phyloP scores from a whole-genome alignment of 805 yeast species.

The Ogataea paradorogensis region DNA sequence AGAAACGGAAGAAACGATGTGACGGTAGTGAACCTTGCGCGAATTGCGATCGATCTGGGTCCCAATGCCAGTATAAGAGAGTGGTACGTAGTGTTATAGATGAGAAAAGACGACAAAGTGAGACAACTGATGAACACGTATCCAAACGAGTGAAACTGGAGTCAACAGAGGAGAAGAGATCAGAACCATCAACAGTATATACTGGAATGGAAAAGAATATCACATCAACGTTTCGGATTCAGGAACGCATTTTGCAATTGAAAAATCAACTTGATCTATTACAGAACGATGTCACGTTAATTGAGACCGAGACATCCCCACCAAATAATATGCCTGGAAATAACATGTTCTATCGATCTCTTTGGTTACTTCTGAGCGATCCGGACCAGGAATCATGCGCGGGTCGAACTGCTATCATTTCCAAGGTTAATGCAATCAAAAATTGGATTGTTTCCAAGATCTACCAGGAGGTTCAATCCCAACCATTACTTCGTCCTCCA shows the following conservation, averaged over 20 bases:
- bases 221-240: not conserved
- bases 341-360: conserved; percentile 9
- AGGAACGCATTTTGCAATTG: conserved; percentile 1
- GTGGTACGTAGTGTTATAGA: not conserved
- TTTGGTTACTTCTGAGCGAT: conserved; percentile 15
- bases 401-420: conserved; percentile 25
- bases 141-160: too few relatives aligned
- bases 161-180: too few relatives aligned
- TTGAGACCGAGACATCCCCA: not conserved
- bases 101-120: not conserved
- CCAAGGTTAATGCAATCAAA: conserved; percentile 27
- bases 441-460: conserved; percentile 17
- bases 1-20: conserved; percentile 18
- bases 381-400: conserved; percentile 19
- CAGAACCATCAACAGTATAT: not conserved
- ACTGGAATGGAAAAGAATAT: too few relatives aligned
- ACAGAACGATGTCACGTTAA: not conserved
- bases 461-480: conserved; percentile 11
- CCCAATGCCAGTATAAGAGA: not conserved
- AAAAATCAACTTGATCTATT: conserved; percentile 1
- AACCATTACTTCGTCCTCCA: conserved; percentile 6
- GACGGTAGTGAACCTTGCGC: conserved; percentile 14
- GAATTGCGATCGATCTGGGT: conserved; percentile 7
- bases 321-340: not conserved
- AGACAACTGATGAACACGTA: too few relatives aligned